Base-by-base conservation (phyloP, 2,329 filamentous ascomycete species). In the Acephala macrosclerotiorum region DNA sequence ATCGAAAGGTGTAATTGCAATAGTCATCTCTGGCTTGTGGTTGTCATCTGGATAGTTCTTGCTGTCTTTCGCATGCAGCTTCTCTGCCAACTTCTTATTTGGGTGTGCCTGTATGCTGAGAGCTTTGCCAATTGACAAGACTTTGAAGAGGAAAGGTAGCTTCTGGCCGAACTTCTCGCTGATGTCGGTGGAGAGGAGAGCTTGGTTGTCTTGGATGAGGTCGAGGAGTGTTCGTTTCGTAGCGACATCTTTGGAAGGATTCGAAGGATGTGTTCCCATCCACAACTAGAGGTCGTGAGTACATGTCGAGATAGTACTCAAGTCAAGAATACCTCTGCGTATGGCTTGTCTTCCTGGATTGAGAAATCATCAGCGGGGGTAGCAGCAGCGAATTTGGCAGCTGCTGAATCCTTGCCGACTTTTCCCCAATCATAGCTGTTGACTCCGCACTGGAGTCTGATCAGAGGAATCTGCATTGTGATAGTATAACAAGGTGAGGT, bases 351-450 rank as follows among this genome's bases (percentile, higher is more conserved):
- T 60, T 91, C 84, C 76, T 97, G 86, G 67, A 99, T 90, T 11
- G 84, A 84, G 77, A 98, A 91, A 72, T 88, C 89, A 47, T 87
- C 83, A 16, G 89, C 85, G 12, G 93, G 89, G 4, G 94, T 97
- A 20, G 94, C 93, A 56, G 93, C 90, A 45, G 94, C 95, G 79
- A 92, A 98, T 74, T 89, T 91, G 70, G 96, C 96, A 59, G 94
- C 96, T 16, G 94, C 92, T 57, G 95, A 98, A 65, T 91, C 87
- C 68, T 87, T 87, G 75, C 96, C 96, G 76, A 94, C 87, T 84
- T 99, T 99, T 71, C 95, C 96, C 96, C 96, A 99, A 82, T 97
- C 96, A 78, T 99, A 99, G 80, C 94, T 97, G 80, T 98, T 98
- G 76, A 97, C 93, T 76, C 95, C 96, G 82, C 92, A 94, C 79